Evolutionary conservation across 78 protist species (phyloP).

Genomic region (Chrysochromulina tobinii): DNA sequence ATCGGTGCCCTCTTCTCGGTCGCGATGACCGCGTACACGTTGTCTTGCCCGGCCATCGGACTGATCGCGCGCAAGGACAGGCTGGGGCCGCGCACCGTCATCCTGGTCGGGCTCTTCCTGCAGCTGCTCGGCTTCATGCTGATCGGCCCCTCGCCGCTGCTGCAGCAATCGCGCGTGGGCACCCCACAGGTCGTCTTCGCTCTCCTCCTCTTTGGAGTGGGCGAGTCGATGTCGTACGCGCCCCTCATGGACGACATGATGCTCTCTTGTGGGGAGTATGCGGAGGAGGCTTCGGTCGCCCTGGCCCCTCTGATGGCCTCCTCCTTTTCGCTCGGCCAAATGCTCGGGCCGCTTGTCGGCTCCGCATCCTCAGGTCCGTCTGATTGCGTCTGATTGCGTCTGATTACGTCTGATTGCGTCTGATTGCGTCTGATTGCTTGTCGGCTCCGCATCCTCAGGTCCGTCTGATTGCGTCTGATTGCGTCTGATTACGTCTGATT

Average conservation of each 20-base stretch:
- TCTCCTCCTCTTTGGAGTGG: constrained; percentile 5
- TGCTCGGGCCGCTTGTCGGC: background rate
- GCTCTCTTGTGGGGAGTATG: background rate
- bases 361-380: background rate
- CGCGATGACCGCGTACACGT: background rate
- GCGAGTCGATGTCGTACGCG: background rate
- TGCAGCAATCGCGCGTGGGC: background rate
- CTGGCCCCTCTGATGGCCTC: background rate
- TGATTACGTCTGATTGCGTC: background rate
- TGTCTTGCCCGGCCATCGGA: background rate
- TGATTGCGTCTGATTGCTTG: background rate
- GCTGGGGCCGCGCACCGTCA: background rate
- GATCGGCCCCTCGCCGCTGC: constrained; percentile 13
- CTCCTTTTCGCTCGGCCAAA: background rate
- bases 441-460: background rate
- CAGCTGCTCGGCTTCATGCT: background rate
- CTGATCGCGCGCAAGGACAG: background rate
- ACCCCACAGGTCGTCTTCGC: background rate
- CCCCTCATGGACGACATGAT: constrained; percentile 28
- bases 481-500: too few relatives aligned
- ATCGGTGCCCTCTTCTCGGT: constrained; percentile 14
- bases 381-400: background rate
- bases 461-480: background rate
- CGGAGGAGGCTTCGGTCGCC: background rate
- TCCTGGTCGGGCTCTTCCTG: background rate